These are phyloP conservation scores for Saccharum officinarum DNA, from an alignment of 176 grass and related monocot species.

Conservation along the genomic window DNA sequence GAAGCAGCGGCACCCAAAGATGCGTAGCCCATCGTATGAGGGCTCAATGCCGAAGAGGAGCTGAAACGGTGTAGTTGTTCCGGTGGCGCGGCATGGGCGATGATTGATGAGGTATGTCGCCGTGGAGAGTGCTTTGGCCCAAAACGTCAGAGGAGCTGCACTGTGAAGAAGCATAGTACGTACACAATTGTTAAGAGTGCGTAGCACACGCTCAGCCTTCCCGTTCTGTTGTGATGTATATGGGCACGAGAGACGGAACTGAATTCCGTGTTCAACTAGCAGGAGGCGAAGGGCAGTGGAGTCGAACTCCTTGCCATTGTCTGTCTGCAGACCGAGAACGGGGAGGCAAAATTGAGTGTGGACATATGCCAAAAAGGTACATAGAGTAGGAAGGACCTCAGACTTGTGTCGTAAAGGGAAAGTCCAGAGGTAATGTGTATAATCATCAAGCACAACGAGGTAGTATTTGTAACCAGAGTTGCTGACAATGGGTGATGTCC, in stretches of 20 bases:
- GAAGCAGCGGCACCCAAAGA: too few species aligned
- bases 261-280: neutral
- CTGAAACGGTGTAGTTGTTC: fast-evolving
- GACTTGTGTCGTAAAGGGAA: too few species aligned
- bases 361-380: fast-evolving
- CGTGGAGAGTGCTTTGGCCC: neutral
- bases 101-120: neutral
- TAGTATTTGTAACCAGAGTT: too few species aligned
- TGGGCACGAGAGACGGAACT: neutral
- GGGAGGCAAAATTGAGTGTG: fast-evolving
- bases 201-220: neutral
- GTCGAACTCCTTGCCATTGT: too few species aligned
- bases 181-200: neutral
- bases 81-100: neutral
- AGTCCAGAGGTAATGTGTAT: too few species aligned
- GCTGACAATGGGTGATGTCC: too few species aligned
- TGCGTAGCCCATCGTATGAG: too few species aligned
- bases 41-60: neutral
- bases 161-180: neutral
- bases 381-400: neutral
- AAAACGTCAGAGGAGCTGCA: neutral
- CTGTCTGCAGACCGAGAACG: too few species aligned
- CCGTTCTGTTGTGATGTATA: neutral
- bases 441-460: neutral
- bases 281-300: too few species aligned